These are phyloP conservation scores for Cystobasidium ongulense DNA, from an alignment of 768 basidiomycete species.

Conservation along the genomic window DNA sequence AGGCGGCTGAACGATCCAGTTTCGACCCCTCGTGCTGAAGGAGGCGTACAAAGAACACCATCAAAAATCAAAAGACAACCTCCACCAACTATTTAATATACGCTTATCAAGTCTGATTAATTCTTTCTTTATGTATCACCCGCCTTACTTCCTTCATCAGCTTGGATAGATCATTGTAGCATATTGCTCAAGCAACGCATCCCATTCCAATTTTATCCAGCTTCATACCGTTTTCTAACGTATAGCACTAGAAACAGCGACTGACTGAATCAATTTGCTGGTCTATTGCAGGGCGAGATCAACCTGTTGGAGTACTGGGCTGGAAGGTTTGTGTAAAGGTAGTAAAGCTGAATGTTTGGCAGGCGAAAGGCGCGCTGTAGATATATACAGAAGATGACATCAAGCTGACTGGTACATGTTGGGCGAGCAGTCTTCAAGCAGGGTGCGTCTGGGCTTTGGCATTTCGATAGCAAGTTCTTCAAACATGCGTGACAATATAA, in stretches of 20 bases:
- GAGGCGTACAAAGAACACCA: background rate
- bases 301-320: no score
- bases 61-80: slow-evolving; percentile 12
- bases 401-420: background rate
- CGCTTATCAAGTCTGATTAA: background rate
- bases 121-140: background rate
- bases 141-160: background rate
- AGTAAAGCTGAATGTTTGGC: no score
- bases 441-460: background rate
- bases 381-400: background rate
- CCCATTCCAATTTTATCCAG: no score
- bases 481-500: slow-evolving; percentile 3
- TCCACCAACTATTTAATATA: background rate
- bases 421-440: no score
- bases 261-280: no score
- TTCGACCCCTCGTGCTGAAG: background rate
- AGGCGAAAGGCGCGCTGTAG: no score
- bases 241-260: no score
- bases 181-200: background rate
- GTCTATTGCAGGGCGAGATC: no score
- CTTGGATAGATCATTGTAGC: background rate
- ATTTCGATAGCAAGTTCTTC: background rate
- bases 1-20: background rate
- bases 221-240: no score
- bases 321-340: no score